Base-by-base conservation (phyloP, 73 alveolate genomes). In the Paraurostyla sp. region DNA sequence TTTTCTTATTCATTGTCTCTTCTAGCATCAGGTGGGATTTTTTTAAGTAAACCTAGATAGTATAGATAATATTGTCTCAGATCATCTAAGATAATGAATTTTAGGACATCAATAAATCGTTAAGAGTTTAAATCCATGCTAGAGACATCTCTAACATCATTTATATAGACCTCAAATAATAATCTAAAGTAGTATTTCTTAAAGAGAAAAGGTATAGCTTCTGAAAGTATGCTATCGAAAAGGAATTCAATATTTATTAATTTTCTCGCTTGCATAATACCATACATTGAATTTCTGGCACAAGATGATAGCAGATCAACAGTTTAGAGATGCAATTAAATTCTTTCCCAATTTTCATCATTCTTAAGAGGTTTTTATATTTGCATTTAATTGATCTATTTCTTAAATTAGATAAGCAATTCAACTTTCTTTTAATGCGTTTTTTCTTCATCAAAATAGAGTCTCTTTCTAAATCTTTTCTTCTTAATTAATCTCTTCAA, bases 121-220 rank as follows among this genome's bases (percentile, higher is more conserved):
- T 69, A 56, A 32, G 86, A 38, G 52, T 83, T 83, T 25, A 90
- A 41, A 57, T 81, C 85, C 30, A 90, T 54, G 22, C 42, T 43
- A 22, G 52, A 11, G 15, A 71, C 51, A 11, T 68, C 85, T 29
- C 50, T 65, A n/a, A 90, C 89, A 29, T 52, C 81, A 27, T 65
- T 41, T 7, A 90, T 52, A 51, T 75, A 90, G 13, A 83, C 90
- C 33, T 90, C 95, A 57, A 56, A 90, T 20, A 90, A 49, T 30
- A 90, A 51, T 33, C 95, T 65, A 59, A 82, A 90, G 73, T 90
- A 90, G 15, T 46, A 29, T 51, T 89, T 80, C 48, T 83, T 90
- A 33, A 90, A 57, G 18, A 82, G 69, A 54, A n/a, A 78, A 1
- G 95, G 95, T 20, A 90, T 50, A 1, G 92, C 92, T 71, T 90